phyloP scores from a whole-genome alignment of 805 yeast genomes.

The Ogataea trehalophila region DNA sequence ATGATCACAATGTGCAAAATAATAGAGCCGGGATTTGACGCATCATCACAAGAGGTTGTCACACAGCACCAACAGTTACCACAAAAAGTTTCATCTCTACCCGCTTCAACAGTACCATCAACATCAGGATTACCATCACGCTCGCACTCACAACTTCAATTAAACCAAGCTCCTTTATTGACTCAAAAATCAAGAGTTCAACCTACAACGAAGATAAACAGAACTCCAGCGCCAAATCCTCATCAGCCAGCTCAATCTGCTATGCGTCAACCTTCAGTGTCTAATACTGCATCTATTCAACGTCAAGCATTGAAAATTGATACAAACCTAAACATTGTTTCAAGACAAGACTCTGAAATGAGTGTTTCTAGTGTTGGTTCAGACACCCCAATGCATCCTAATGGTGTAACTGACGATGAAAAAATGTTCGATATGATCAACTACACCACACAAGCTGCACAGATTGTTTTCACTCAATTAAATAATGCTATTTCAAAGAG shows the following conservation, averaged over 20 bases:
- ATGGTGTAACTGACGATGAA: slow-evolving; percentile 23
- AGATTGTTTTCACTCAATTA: slow-evolving; percentile 70
- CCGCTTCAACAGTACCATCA: neutral
- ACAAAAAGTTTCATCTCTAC: neutral
- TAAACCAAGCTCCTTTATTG: slow-evolving; percentile 7
- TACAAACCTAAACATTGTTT: slow-evolving; percentile 11
- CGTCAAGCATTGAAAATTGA: slow-evolving; percentile 25
- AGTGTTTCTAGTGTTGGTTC: slow-evolving; percentile 13
- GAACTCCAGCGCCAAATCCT: slow-evolving; percentile 21
- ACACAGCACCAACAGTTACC: slow-evolving; percentile 3
- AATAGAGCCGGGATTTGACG: slow-evolving; percentile 18
- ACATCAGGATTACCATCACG: slow-evolving; percentile 2
- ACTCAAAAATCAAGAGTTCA: slow-evolving; percentile 8
- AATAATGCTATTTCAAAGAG: slow-evolving; percentile 62
- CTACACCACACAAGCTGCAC: slow-evolving; percentile 46
- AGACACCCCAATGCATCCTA: slow-evolving; percentile 2
- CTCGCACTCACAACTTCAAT: slow-evolving; percentile 10
- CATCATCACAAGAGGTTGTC: neutral
- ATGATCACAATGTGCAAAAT: slow-evolving; percentile 20
- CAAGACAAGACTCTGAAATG: slow-evolving; percentile 29
- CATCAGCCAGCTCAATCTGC: slow-evolving; percentile 15
- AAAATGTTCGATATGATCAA: slow-evolving; percentile 26
- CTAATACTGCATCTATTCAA: slow-evolving; percentile 11
- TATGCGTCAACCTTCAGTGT: slow-evolving; percentile 8
- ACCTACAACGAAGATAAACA: slow-evolving; percentile 12